These are phyloP conservation scores for Taiozyma sp. DNA, from an alignment of 1,139 yeast species.

Conservation along the genomic window DNA sequence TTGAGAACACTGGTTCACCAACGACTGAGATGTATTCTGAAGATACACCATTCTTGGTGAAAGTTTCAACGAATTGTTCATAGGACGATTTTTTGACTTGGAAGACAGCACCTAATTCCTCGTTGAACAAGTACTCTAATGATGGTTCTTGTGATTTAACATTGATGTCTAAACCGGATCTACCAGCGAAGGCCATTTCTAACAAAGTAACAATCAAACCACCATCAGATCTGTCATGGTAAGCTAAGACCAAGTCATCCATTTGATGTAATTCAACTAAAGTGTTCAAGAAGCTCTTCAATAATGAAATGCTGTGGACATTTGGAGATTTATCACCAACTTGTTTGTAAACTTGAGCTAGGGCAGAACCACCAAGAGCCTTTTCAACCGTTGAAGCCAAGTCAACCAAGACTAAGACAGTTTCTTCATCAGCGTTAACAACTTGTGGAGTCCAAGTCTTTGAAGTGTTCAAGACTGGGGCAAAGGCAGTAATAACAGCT, in stretches of 20 bases:
- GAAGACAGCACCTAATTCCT: slow-evolving; percentile 96
- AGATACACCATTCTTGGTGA: slow-evolving; percentile 56
- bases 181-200: slow-evolving; percentile 97
- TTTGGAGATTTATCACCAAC: slow-evolving; percentile 83
- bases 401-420: slow-evolving; percentile 77
- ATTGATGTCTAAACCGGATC: slow-evolving; percentile 67
- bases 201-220: slow-evolving; percentile 81
- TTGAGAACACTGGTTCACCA: slow-evolving; percentile 58
- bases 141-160: slow-evolving; percentile 31
- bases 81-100: slow-evolving; percentile 60
- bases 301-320: slow-evolving; percentile 60
- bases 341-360: slow-evolving; percentile 89
- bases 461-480: slow-evolving; percentile 79
- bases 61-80: slow-evolving; percentile 49
- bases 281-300: slow-evolving; percentile 69
- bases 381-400: slow-evolving; percentile 54
- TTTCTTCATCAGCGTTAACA: slow-evolving; percentile 41
- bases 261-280: slow-evolving; percentile 66
- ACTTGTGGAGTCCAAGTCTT: slow-evolving; percentile 96
- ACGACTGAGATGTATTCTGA: slow-evolving; percentile 52
- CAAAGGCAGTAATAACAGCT: slow-evolving; percentile 88
- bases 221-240: slow-evolving; percentile 98
- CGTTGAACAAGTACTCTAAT: slow-evolving; percentile 70
- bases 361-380: slow-evolving; percentile 88
- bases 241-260: slow-evolving; percentile 67